Percentiles rank a stretch among this genome's conserved stretches.
Conservation (phyloP, 257 asterid genomes). For the Przewalskia tangutica region DNA sequence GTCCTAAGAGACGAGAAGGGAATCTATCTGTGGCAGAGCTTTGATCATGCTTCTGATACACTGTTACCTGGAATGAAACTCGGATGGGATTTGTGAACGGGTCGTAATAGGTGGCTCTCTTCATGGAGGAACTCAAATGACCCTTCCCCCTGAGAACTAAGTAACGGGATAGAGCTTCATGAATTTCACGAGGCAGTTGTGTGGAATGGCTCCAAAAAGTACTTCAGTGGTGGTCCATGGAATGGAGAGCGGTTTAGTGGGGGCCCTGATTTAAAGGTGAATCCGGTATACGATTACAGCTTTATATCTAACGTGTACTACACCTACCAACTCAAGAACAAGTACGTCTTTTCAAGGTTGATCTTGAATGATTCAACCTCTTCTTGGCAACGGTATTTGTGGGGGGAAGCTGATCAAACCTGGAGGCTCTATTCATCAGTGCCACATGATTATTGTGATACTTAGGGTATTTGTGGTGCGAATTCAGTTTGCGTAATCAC, state of each 20-base stretch:
- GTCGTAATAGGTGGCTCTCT: slow-evolving; percentile 12
- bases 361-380: slow-evolving; percentile 10
- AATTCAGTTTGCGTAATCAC: slow-evolving; percentile 22
- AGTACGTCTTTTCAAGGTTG: slow-evolving; percentile 5
- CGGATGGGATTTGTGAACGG: slow-evolving; percentile 31
- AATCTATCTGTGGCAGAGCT: slow-evolving; percentile 23
- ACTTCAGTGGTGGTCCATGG: slow-evolving; percentile 22
- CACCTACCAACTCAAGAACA: slow-evolving; percentile 7
- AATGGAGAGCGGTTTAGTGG: slow-evolving; percentile 15
- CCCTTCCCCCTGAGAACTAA: slow-evolving; percentile 10
- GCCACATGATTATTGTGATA: slow-evolving; percentile 30
- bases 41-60: slow-evolving; percentile 32
- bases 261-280: slow-evolving; percentile 1
- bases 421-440: slow-evolving; percentile 22
- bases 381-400: slow-evolving; percentile 17
- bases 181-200: slow-evolving; percentile 5
- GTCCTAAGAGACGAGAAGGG: slow-evolving; percentile 13
- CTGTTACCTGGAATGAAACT: slow-evolving; percentile 35
- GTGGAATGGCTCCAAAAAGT: background rate
- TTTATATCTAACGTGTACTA: slow-evolving; percentile 5
- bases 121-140: slow-evolving; percentile 14
- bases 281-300: background rate
- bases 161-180: slow-evolving; percentile 2
- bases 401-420: slow-evolving; percentile 22
- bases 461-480: slow-evolving; percentile 24